phyloP scores from a whole-genome alignment of 495 filamentous ascomycete species.

The Tuber borchii region DNA sequence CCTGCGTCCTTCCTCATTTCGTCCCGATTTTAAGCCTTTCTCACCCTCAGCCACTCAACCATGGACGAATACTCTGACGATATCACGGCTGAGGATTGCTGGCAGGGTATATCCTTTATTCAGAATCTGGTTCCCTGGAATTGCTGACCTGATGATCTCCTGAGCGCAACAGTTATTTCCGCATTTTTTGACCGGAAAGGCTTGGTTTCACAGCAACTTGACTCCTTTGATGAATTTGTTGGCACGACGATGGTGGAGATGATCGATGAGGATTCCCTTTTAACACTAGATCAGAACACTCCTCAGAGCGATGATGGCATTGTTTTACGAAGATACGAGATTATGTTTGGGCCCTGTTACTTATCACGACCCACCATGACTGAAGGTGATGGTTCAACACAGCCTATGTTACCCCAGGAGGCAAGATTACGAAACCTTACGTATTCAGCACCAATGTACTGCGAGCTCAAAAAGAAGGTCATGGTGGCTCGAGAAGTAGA shows the following conservation, averaged over 20 bases:
- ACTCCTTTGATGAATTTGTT: constrained; percentile 97
- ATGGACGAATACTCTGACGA: constrained; percentile 61
- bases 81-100: constrained; percentile 90
- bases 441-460: constrained; percentile 83
- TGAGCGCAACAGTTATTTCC: constrained; percentile 60
- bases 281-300: constrained; percentile 81
- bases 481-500: constrained; percentile 72
- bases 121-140: not conserved
- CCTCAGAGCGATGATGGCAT: constrained; percentile 70
- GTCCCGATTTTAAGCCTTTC: not conserved
- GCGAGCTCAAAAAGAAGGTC: constrained; percentile 71
- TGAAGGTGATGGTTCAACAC: constrained; percentile 81
- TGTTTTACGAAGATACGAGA: constrained; percentile 79
- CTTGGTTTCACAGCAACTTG: constrained; percentile 92
- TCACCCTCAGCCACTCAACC: not conserved
- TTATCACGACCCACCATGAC: constrained; percentile 81
- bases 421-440: constrained; percentile 91
- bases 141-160: constrained; percentile 10
- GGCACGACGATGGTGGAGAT: constrained; percentile 86
- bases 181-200: constrained; percentile 94
- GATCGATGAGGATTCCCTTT: constrained; percentile 76
- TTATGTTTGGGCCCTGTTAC: constrained; percentile 79
- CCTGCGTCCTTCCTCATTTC: constrained; percentile 1
- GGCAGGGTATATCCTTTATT: constrained; percentile 51
- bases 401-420: constrained; percentile 78